A percentile compares a stretch with the other conserved stretches of the same genome.
Conservation (phyloP, 2,329 filamentous ascomycete species). For the Trichoderma aggressivum region DNA sequence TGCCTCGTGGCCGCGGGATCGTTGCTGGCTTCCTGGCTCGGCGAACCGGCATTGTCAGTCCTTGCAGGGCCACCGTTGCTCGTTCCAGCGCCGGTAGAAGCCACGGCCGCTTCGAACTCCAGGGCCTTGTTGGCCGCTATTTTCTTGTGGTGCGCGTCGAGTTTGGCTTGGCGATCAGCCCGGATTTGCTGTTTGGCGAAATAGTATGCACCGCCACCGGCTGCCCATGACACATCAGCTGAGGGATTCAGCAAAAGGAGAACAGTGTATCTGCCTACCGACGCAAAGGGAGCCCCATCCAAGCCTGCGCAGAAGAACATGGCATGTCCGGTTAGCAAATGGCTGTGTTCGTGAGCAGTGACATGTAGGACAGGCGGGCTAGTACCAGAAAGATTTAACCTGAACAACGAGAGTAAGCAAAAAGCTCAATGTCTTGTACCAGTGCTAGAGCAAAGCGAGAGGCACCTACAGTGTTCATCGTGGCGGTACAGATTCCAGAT, state of each 20-base stretch:
- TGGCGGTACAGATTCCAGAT: background rate
- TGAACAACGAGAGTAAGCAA: conserved; percentile 28
- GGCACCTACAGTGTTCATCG: conserved; percentile 20
- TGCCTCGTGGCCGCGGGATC: conserved; percentile 87
- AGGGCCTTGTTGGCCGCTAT: conserved; percentile 56
- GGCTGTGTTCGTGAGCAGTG: background rate
- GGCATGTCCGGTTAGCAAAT: background rate
- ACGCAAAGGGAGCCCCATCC: conserved; percentile 89
- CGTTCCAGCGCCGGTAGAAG: conserved; percentile 36
- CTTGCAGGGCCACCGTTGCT: conserved; percentile 50
- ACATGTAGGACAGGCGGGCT: background rate
- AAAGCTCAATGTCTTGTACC: background rate
- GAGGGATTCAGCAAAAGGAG: background rate
- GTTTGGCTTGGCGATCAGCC: conserved; percentile 72
- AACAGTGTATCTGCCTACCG: conserved; percentile 54
- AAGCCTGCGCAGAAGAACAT: conserved; percentile 53
- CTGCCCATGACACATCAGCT: conserved; percentile 41
- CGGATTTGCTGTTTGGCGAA: conserved; percentile 96
- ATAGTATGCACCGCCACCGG: conserved; percentile 88
- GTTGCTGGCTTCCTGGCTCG: conserved; percentile 67
- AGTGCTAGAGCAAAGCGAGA: background rate
- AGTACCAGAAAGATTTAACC: conserved; percentile 66
- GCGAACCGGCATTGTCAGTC: conserved; percentile 57
- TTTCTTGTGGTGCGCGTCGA: conserved; percentile 64
- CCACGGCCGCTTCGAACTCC: conserved; percentile 45